A percentile compares a stretch with the other conserved stretches of the same genome.
Evolutionary conservation across 2,329 filamentous ascomycete genomes (phyloP).

Genomic region (Thielaviopsis ethacetica): DNA sequence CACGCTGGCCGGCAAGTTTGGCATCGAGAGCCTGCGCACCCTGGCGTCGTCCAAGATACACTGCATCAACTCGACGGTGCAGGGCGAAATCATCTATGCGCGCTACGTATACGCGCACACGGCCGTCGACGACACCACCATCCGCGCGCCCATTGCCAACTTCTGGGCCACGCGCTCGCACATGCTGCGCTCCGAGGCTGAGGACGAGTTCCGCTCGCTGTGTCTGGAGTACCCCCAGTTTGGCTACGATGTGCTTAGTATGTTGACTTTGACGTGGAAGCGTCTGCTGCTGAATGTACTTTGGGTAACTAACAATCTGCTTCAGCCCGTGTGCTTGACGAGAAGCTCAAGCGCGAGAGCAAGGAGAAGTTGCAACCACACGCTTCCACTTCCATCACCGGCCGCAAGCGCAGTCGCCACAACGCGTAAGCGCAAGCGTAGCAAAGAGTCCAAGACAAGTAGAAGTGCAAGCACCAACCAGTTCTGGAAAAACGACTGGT

Average conservation of each 20-base stretch:
- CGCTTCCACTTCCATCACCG: constrained; percentile 25
- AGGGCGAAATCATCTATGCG: constrained; percentile 82
- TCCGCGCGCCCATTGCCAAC: constrained; percentile 69
- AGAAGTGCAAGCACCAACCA: not conserved
- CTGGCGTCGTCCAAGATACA: constrained; percentile 84
- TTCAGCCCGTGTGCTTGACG: constrained; percentile 44
- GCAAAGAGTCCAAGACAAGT: not conserved
- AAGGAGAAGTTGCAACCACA: constrained; percentile 41
- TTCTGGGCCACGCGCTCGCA: constrained; percentile 78
- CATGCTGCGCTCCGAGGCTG: constrained; percentile 69
- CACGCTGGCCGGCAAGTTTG: constrained; percentile 69
- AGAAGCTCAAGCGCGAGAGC: constrained; percentile 48
- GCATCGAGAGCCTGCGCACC: constrained; percentile 49
- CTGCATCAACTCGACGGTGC: constrained; percentile 71
- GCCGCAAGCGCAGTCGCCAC: constrained; percentile 30
- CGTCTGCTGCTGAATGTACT: constrained; percentile 12
- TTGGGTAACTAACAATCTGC: not conserved
- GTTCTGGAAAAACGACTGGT: too few species aligned
- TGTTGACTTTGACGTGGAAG: constrained; percentile 16
- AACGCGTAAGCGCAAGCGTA: not conserved
- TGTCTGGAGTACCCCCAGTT: constrained; percentile 86
- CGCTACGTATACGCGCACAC: constrained; percentile 79
- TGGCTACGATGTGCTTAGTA: constrained; percentile 80
- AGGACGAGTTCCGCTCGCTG: constrained; percentile 67
- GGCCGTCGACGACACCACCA: constrained; percentile 47